phyloP scores from a whole-genome alignment of 805 yeast species.

The Candida maesae region DNA sequence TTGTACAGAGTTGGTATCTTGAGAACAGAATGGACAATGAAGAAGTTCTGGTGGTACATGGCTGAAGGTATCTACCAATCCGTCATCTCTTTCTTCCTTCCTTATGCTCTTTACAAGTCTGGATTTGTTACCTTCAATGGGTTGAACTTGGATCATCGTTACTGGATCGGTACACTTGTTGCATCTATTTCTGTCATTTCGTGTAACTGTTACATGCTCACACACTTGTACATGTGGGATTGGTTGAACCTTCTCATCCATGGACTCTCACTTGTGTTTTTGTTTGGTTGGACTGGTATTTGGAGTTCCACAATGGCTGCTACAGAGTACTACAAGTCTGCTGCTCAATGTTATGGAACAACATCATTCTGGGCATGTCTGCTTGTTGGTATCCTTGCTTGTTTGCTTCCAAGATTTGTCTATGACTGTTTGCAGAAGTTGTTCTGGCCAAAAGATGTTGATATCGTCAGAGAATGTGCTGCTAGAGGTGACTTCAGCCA shows the following conservation, averaged over 20 bases:
- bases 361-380: slow-evolving; percentile 65
- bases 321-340: slow-evolving; percentile 65
- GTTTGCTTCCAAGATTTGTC: slow-evolving; percentile 65
- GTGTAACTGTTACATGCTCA: slow-evolving; percentile 60
- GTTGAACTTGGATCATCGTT: slow-evolving; percentile 63
- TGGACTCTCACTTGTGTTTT: slow-evolving; percentile 52
- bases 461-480: slow-evolving; percentile 70
- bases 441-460: slow-evolving; percentile 62
- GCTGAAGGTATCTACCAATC: slow-evolving; percentile 75
- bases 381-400: slow-evolving; percentile 57
- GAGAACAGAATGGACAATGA: slow-evolving; percentile 65
- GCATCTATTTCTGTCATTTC: slow-evolving; percentile 63
- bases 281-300: slow-evolving; percentile 76
- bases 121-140: slow-evolving; percentile 50
- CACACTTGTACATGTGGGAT: slow-evolving; percentile 80
- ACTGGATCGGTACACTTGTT: slow-evolving; percentile 64
- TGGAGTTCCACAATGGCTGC: slow-evolving; percentile 58
- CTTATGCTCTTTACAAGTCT: slow-evolving; percentile 49
- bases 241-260: slow-evolving; percentile 61
- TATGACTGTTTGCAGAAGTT: slow-evolving; percentile 52
- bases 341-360: slow-evolving; percentile 57
- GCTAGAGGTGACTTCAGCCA: slow-evolving; percentile 60
- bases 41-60: slow-evolving; percentile 71
- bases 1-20: slow-evolving; percentile 69
- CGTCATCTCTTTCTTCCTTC: slow-evolving; percentile 66